Evolutionary conservation across 352 stramenopile species (phyloP).

Genomic region (Halophytophthora batemanensis): DNA sequence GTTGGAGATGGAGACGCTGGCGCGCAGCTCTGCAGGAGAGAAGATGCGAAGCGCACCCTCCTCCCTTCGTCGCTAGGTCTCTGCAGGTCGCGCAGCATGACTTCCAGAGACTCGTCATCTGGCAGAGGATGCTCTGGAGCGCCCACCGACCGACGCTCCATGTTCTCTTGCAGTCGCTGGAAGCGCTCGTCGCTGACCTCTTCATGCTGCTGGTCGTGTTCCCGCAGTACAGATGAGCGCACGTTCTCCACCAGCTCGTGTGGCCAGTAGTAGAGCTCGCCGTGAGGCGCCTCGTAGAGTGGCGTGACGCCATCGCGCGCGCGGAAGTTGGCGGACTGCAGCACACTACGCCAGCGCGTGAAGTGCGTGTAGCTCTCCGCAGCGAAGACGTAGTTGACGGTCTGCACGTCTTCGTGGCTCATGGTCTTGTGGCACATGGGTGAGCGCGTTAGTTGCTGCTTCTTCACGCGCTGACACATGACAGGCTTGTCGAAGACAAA

Average conservation of each 20-base stretch:
- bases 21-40: too few species aligned
- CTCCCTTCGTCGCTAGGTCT: too few species aligned
- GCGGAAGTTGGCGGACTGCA: slow-evolving; percentile 28
- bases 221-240: slow-evolving; percentile 24
- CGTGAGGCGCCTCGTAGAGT: slow-evolving; percentile 22
- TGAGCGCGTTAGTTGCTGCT: slow-evolving; percentile 37
- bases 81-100: too few species aligned
- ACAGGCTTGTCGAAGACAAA: slow-evolving; percentile 47
- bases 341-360: slow-evolving; percentile 32
- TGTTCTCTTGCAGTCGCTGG: slow-evolving; percentile 22
- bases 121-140: background rate
- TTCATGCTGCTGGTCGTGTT: slow-evolving; percentile 22
- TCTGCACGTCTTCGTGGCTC: slow-evolving; percentile 34
- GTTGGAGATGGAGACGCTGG: too few species aligned
- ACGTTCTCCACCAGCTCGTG: slow-evolving; percentile 33
- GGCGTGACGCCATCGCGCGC: slow-evolving; percentile 8
- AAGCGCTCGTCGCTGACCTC: slow-evolving; percentile 20
- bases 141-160: slow-evolving; percentile 8
- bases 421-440: slow-evolving; percentile 41
- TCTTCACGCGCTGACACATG: slow-evolving; percentile 29
- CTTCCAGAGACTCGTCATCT: background rate
- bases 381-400: slow-evolving; percentile 37
- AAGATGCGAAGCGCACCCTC: too few species aligned
- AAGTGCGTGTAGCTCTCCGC: slow-evolving; percentile 34
- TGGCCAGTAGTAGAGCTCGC: slow-evolving; percentile 45